Conservation (phyloP, 805 yeast genomes). For the Naumovozyma baii region DNA sequence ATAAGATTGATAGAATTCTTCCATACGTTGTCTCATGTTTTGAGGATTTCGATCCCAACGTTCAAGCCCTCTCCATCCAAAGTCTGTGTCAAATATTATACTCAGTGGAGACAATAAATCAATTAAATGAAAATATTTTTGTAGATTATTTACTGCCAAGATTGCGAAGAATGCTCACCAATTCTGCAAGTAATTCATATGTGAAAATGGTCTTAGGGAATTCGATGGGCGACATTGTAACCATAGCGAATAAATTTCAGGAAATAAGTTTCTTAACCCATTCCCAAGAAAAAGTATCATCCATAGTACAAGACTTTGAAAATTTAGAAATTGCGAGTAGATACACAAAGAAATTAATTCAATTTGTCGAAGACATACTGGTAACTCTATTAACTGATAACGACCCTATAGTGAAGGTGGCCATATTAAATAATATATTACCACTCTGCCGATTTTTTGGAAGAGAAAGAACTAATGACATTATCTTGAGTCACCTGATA, state of each 20-base stretch:
- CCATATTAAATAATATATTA: slow-evolving; percentile 60
- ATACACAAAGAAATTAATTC: slow-evolving; percentile 17
- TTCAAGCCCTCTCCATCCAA: slow-evolving; percentile 56
- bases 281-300: slow-evolving; percentile 14
- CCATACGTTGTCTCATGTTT: slow-evolving; percentile 71
- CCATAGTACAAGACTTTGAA: slow-evolving; percentile 9
- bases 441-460: slow-evolving; percentile 79
- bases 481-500: slow-evolving; percentile 80
- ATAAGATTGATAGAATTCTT: slow-evolving; percentile 72
- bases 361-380: slow-evolving; percentile 54
- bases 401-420: slow-evolving; percentile 54
- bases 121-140: slow-evolving; percentile 67
- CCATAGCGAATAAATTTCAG: slow-evolving; percentile 51
- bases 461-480: slow-evolving; percentile 76
- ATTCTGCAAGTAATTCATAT: slow-evolving; percentile 33
- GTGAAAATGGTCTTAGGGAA: slow-evolving; percentile 63
- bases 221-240: slow-evolving; percentile 65
- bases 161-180: slow-evolving; percentile 36
- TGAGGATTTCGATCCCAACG: slow-evolving; percentile 57
- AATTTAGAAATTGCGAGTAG: slow-evolving; percentile 16
- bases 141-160: slow-evolving; percentile 78
- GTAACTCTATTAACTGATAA: slow-evolving; percentile 61
- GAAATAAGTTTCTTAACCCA: slow-evolving; percentile 40
- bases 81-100: slow-evolving; percentile 57
- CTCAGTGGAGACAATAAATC: slow-evolving; percentile 55